Evolutionary conservation across 73 alveolate genomes (phyloP), one percentile per base, ranked within the genome.

Genomic region (Symbiodinium natans): DNA sequence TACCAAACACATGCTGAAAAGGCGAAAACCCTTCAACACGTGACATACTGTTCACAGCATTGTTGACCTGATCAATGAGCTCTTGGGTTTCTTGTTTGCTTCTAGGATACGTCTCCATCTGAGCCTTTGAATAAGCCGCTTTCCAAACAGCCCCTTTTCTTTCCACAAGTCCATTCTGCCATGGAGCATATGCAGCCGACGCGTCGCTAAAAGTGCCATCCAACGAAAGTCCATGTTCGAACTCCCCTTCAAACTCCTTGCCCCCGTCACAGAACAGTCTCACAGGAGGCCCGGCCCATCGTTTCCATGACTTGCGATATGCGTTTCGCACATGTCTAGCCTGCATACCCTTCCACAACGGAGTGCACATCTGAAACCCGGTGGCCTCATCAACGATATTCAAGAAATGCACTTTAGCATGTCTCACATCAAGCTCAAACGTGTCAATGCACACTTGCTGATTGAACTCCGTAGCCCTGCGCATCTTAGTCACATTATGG

Each of bases 351-450:
- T n/a, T 40, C 82, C 77, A 85, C 80, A 85, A 8, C 4, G 93
- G 93, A 1, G 59, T 54, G 39, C 34, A 41, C 82, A 85, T 1
- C 25, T 85, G 93, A 48, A 46, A 85, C 33, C 40, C 39, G 36
- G 93, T 85, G 1, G 82, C 93, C 52, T 85, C 93, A 31, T 84
- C 93, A 4, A 84, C 93, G 1, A 84, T 4, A 25, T 84, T 84
- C 93, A 84, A 29, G 11, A 84, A 11, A 1, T 84, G 33, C n/a
- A 85, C 5, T 19, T 83, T 85, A 0, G 27, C 31, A 3, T 15
- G 43, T 5, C 29, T 5, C 33, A 85, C 19, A 5, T 43, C 54
- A 1, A 46, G 48, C 21, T 85, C 93, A 48, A 85, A 85, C 36
- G 93, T 85, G 48, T 85, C 93, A 8, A 36, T 11, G 3, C 93